Evolutionary conservation across 148 eudicot species (phyloP).

Genomic region (Silene uniflora): DNA sequence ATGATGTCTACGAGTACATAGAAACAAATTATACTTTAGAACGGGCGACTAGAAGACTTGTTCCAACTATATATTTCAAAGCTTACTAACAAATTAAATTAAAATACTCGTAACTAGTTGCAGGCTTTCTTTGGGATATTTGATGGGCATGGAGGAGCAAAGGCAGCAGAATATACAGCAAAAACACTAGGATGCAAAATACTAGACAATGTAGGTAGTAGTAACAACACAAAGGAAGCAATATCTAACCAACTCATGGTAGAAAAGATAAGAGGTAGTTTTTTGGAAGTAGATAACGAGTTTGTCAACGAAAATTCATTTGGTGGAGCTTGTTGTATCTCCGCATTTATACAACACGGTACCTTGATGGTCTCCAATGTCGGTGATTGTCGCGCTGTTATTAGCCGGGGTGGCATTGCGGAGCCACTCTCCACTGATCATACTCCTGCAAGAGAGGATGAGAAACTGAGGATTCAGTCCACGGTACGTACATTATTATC

Average conservation of each 20-base stretch:
- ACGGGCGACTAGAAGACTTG: no score
- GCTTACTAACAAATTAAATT: no score
- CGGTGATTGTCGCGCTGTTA: slow-evolving; percentile 72
- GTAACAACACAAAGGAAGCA: slow-evolving; percentile 7
- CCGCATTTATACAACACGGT: slow-evolving; percentile 44
- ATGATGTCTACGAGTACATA: no score
- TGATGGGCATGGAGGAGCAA: slow-evolving; percentile 77
- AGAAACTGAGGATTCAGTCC: slow-evolving; percentile 41
- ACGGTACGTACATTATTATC: slow-evolving; percentile 26
- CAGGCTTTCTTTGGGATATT: slow-evolving; percentile 64
- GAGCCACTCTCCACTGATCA: slow-evolving; percentile 63
- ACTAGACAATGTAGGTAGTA: slow-evolving; percentile 32
- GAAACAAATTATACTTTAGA: no score
- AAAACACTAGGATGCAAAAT: slow-evolving; percentile 42
- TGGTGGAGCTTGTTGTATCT: slow-evolving; percentile 58
- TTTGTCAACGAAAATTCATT: slow-evolving; percentile 37
- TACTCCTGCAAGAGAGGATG: slow-evolving; percentile 45
- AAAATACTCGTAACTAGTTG: not conserved
- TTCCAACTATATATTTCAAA: no score
- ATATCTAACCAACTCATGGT: slow-evolving; percentile 19
- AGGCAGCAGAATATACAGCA: slow-evolving; percentile 67
- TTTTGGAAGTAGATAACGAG: slow-evolving; percentile 42
- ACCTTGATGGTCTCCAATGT: slow-evolving; percentile 52
- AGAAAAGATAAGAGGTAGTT: slow-evolving; percentile 43
- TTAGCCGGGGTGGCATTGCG: slow-evolving; percentile 51